Conservation (phyloP, 1,139 yeast genomes). For the Hemisphaericaspora xylofermentans region DNA sequence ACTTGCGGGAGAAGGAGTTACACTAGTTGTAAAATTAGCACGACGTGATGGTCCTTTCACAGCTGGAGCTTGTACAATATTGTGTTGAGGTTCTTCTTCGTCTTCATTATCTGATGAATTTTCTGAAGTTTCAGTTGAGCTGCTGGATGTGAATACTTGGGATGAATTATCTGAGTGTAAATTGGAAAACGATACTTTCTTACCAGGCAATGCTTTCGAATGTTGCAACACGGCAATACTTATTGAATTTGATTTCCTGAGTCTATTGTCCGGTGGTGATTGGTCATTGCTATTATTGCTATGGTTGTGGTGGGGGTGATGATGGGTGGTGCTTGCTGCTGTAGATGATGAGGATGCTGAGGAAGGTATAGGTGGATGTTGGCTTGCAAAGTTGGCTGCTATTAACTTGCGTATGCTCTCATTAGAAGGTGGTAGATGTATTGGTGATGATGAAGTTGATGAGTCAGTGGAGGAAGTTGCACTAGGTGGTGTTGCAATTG, state of each 20-base stretch:
- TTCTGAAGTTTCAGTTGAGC: slow-evolving; percentile 7
- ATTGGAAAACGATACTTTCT: slow-evolving; percentile 16
- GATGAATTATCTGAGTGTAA: slow-evolving; percentile 14
- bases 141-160: slow-evolving; percentile 9
- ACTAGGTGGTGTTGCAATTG: slow-evolving; percentile 1
- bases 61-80: not conserved
- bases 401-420: slow-evolving; percentile 15
- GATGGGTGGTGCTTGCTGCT: slow-evolving; percentile 1
- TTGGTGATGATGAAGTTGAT: slow-evolving; percentile 4
- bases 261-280: not conserved
- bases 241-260: slow-evolving; percentile 14
- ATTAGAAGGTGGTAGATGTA: slow-evolving; percentile 5
- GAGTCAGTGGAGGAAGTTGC: not conserved
- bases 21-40: slow-evolving; percentile 10
- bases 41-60: not conserved
- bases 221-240: slow-evolving; percentile 15
- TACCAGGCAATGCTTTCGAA: slow-evolving; percentile 6
- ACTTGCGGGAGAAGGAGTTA: slow-evolving; percentile 14
- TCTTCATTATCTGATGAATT: slow-evolving; percentile 10
- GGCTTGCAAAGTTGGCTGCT: slow-evolving; percentile 12
- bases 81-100: slow-evolving; percentile 9
- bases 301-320: not conserved
- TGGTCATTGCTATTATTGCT: not conserved
- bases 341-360: slow-evolving; percentile 2
- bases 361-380: slow-evolving; percentile 1